A percentile compares a stretch with the other conserved stretches of the same genome.
Conservation (phyloP, 352 stramenopile genomes). For the Phytophthora melonis region DNA sequence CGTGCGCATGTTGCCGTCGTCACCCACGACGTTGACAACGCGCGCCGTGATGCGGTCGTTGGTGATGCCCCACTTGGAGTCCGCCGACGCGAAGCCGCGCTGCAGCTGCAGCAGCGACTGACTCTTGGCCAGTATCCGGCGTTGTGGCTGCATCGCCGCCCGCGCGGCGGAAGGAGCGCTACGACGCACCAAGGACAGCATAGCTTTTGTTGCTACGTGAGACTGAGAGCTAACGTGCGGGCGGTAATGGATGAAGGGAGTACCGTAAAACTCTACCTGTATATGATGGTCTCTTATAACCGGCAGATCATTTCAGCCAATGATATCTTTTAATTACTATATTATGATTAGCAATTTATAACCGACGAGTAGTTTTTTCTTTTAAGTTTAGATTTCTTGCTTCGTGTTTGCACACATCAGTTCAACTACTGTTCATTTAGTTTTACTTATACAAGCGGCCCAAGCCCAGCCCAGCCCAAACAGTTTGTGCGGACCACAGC, state of each 20-base stretch:
- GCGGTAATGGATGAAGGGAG: neutral
- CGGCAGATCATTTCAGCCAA: neutral
- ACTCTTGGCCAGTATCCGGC: conserved; percentile 4
- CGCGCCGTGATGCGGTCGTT: conserved; percentile 72
- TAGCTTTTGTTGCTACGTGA: conserved; percentile 5
- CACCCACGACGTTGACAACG: conserved; percentile 63
- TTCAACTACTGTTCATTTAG: no score
- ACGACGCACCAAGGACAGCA: conserved; percentile 27
- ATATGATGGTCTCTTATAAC: neutral
- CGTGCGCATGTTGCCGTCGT: conserved; percentile 58
- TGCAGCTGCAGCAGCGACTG: conserved; percentile 6
- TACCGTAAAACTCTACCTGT: neutral
- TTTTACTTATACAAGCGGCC: no score
- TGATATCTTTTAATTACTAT: neutral
- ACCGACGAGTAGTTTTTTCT: neutral
- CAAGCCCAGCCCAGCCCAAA: no score
- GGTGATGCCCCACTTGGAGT: conserved; percentile 59
- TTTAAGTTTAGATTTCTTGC: no score
- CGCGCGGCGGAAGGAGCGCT: conserved; percentile 12
- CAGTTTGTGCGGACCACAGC: no score
- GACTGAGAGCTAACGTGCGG: conserved; percentile 7
- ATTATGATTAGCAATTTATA: neutral
- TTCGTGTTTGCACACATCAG: no score
- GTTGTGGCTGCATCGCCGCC: conserved; percentile 13
- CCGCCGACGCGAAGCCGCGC: conserved; percentile 37